Evolutionary conservation across 1,139 yeast genomes (phyloP).

Genomic region (Kodamaea plutei): DNA sequence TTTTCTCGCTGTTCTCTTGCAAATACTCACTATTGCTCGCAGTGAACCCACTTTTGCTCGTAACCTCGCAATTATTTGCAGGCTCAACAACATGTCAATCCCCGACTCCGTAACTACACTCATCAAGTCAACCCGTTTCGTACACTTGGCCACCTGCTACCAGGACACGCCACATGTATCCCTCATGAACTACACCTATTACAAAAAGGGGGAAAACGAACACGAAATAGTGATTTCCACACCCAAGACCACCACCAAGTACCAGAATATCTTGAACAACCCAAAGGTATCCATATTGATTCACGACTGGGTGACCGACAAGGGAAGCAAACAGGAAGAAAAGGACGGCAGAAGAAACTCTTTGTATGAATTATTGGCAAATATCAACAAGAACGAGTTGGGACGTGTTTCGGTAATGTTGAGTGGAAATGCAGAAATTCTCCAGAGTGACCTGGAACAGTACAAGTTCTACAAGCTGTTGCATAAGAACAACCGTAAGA

Average conservation of each 20-base stretch:
- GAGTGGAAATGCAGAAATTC: constrained; percentile 62
- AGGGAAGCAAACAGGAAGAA: constrained; percentile 16
- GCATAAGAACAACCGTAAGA: constrained; percentile 56
- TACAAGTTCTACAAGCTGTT: constrained; percentile 56
- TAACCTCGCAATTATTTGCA: too few species aligned
- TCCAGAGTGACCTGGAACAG: constrained; percentile 42
- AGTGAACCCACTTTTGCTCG: too few species aligned
- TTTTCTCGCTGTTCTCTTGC: too few species aligned
- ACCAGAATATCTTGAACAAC: constrained; percentile 58
- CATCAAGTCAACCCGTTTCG: constrained; percentile 57
- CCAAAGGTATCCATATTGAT: constrained; percentile 75
- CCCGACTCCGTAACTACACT: constrained; percentile 56
- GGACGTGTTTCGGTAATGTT: constrained; percentile 77
- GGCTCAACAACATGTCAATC: too few species aligned
- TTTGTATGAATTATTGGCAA: constrained; percentile 61
- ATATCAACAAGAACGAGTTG: constrained; percentile 70
- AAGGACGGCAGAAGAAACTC: constrained; percentile 33
- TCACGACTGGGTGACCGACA: constrained; percentile 81
- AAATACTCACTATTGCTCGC: too few species aligned
- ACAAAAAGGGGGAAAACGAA: constrained; percentile 33
- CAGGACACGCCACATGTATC: constrained; percentile 76
- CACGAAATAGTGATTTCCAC: constrained; percentile 63
- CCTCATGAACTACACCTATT: constrained; percentile 81
- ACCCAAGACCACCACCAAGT: constrained; percentile 65
- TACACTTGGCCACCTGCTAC: constrained; percentile 77